Conservation (phyloP, 495 filamentous ascomycete genomes). For the Apiosordaria backusii region DNA sequence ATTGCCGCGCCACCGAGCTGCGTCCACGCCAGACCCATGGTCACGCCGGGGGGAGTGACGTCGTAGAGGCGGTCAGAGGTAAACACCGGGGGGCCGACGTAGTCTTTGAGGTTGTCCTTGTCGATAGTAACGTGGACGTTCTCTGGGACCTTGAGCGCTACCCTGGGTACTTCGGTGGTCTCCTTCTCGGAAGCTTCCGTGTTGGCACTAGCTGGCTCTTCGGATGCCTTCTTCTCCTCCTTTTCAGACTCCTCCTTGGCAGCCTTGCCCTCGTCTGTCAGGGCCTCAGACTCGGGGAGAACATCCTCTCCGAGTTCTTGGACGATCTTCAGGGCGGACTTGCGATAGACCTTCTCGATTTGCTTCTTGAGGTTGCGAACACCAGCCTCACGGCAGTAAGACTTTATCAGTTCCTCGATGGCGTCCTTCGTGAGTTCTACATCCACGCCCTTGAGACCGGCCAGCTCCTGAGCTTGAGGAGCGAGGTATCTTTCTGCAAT, state of each 20-base stretch:
- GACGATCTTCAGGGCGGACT: constrained; percentile 95
- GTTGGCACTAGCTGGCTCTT: constrained; percentile 13
- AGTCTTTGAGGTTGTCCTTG: constrained; percentile 92
- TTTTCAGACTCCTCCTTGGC: constrained; percentile 60
- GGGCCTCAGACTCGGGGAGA: constrained; percentile 72
- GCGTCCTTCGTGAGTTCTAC: constrained; percentile 78
- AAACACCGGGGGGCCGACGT: constrained; percentile 93
- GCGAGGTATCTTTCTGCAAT: constrained; percentile 93
- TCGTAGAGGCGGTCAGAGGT: constrained; percentile 96
- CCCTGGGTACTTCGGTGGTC: constrained; percentile 63
- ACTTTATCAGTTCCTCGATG: constrained; percentile 96
- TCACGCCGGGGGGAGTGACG: constrained; percentile 89
- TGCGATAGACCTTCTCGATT: constrained; percentile 98
- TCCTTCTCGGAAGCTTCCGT: constrained; percentile 29
- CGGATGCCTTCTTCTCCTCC: constrained; percentile 22
- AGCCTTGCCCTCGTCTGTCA: constrained; percentile 85
- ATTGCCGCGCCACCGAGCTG: constrained; percentile 93
- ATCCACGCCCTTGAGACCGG: constrained; percentile 85
- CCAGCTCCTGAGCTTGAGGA: constrained; percentile 84
- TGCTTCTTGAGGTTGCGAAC: constrained; percentile 99
- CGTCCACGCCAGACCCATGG: constrained; percentile 99
- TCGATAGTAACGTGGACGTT: constrained; percentile 80
- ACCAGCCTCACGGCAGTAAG: constrained; percentile 94
- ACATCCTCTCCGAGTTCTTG: constrained; percentile 88
- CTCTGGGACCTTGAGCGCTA: constrained; percentile 81